These are phyloP conservation scores for Ogataea salicorniae DNA, from an alignment of 805 yeast species.

Conservation along the genomic window DNA sequence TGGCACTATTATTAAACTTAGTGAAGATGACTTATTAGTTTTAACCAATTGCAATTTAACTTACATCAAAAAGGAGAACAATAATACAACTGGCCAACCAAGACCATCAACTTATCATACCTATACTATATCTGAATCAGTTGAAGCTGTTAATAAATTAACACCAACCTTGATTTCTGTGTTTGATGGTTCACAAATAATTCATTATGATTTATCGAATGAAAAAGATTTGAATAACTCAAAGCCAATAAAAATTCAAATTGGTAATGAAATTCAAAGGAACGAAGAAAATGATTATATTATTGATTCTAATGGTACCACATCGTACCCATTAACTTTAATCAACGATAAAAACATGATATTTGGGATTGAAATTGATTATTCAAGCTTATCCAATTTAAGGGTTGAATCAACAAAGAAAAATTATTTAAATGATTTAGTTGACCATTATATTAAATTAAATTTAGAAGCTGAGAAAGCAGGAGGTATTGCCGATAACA, in stretches of 20 bases:
- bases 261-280: constrained; percentile 26
- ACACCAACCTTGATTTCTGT: constrained; percentile 22
- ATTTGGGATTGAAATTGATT: constrained; percentile 45
- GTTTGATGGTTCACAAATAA: constrained; percentile 31
- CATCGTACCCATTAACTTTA: constrained; percentile 47
- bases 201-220: constrained; percentile 27
- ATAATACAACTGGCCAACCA: constrained; percentile 7
- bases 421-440: constrained; percentile 41
- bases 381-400: constrained; percentile 18
- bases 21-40: constrained; percentile 27
- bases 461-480: constrained; percentile 20
- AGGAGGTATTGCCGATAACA: constrained; percentile 16
- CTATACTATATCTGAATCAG: constrained; percentile 19
- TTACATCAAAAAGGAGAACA: constrained; percentile 20
- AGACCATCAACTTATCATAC: constrained; percentile 21
- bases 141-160: constrained; percentile 30
- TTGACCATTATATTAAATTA: constrained; percentile 40
- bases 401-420: constrained; percentile 33
- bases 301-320: constrained; percentile 23
- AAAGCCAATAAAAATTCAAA: constrained; percentile 26
- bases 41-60: constrained; percentile 26
- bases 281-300: background rate
- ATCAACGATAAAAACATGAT: constrained; percentile 43
- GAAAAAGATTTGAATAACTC: constrained; percentile 21
- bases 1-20: constrained; percentile 22